phyloP scores from a whole-genome alignment of 2,329 filamentous ascomycete species.

The Colletotrichum sp. region DNA sequence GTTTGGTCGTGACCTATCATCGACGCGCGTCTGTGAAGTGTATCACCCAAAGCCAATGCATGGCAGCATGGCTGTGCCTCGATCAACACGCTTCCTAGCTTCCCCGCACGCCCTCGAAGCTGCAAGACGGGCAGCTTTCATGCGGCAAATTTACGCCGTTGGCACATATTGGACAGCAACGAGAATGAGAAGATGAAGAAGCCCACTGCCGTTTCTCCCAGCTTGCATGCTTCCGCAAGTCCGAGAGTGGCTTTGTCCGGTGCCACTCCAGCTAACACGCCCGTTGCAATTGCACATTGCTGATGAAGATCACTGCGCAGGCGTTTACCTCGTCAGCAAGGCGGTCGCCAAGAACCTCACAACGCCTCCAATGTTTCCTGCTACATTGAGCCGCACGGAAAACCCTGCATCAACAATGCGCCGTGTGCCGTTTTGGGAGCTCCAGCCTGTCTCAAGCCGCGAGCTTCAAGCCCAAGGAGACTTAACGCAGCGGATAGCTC shows the following conservation, averaged over 20 bases:
- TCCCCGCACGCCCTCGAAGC: constrained; percentile 6
- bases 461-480: background rate
- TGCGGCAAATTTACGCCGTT: background rate
- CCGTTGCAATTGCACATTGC: background rate
- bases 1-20: constrained; percentile 10
- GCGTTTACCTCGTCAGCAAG: background rate
- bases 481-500: background rate
- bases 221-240: background rate
- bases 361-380: background rate
- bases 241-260: background rate
- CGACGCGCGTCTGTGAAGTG: constrained; percentile 13
- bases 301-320: background rate
- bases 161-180: background rate
- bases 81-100: constrained; percentile 19
- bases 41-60: constrained; percentile 10
- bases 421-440: constrained; percentile 1
- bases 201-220: constrained; percentile 4
- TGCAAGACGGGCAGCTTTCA: background rate
- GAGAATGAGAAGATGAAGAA: background rate
- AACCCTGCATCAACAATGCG: background rate
- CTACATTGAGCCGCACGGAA: background rate
- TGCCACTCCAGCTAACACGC: background rate
- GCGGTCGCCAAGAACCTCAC: background rate
- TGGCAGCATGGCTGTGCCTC: constrained; percentile 13
- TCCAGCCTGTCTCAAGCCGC: background rate